Evolutionary conservation across 2,329 filamentous ascomycete species (phyloP), one percentile per base, ranked within the genome.

Genomic region (Pestalotiopsis sp.): DNA sequence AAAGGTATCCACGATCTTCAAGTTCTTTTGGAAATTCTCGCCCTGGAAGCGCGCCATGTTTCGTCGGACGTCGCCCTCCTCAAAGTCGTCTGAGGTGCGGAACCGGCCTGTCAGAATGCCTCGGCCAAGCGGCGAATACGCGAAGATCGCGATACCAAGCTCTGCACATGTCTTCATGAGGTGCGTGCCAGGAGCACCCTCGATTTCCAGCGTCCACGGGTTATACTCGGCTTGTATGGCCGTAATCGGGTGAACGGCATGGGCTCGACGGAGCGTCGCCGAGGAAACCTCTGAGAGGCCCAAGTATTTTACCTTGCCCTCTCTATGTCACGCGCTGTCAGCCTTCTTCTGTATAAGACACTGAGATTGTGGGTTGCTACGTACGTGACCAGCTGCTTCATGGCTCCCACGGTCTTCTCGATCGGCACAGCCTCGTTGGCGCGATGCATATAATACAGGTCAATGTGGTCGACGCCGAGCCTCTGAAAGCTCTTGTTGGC

Each of bases 61-160:
- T 70, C 56, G 73, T 73, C 88, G 84, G 74, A 85, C 82, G 73
- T 90, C 87, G 2, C 75, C 78, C 9, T 82, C 80, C 5, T 81
- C 81, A 61, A 89, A 80, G 72, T 89, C 86, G 13, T 80, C 80
- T 0, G 73, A 76, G 2, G 80, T 82, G 56, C 80, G 80, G 75
- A 86, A 83, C 4, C 78, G 75, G 4, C 88, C 87, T 0, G 86
- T 85, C 31, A 91, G 74, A 69, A 91, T 77, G 9, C 89, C 89
- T 1, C 88, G 83, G 2, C 88, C 88, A 2, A 92, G 82, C 2
- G 89, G 89, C 17, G 83, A 85, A 78, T 89, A 90, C 2, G 87
- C 85, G 2, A 92, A 83, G 4, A 88, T 79, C 0, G 86, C 80
- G 3, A 89, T 80, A 1, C 88, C 89, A 2, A 91, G 84, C 73